These are phyloP conservation scores for Aspergillus pseudoterreus DNA, from an alignment of 2,329 filamentous ascomycete genomes.

Conservation along the genomic window DNA sequence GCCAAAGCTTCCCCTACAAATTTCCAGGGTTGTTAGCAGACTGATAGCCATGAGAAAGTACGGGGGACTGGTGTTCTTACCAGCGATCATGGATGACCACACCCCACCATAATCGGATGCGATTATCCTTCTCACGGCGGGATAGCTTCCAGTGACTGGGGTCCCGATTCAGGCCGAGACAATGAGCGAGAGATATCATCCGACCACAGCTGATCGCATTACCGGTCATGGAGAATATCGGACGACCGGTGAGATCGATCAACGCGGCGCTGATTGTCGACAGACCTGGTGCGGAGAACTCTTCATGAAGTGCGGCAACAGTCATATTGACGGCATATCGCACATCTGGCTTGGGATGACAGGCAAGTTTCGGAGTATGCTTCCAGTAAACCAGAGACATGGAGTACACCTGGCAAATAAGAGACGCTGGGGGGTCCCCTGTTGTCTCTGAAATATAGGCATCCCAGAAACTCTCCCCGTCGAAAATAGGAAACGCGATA, in stretches of 20 bases:
- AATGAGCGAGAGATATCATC: conserved; percentile 53
- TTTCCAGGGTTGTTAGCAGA: conserved; percentile 12
- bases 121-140: conserved; percentile 48
- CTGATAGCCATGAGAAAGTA: not conserved
- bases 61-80: conserved; percentile 20
- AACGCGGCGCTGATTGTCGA: conserved; percentile 57
- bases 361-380: conserved; percentile 42
- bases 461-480: conserved; percentile 52
- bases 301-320: conserved; percentile 58
- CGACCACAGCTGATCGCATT: conserved; percentile 54
- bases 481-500: conserved; percentile 59
- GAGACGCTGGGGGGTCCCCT: conserved; percentile 52
- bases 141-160: conserved; percentile 52
- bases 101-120: conserved; percentile 56
- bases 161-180: conserved; percentile 54
- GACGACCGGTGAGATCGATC: conserved; percentile 58
- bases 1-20: conserved; percentile 50
- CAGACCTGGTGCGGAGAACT: conserved; percentile 56
- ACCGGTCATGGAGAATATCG: conserved; percentile 58
- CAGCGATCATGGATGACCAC: conserved; percentile 56
- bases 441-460: conserved; percentile 46
- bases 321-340: conserved; percentile 62
- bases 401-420: conserved; percentile 57
- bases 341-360: conserved; percentile 52
- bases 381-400: conserved; percentile 58